Base-by-base conservation (phyloP, 805 yeast genomes). In the Kuraishia cidri region DNA sequence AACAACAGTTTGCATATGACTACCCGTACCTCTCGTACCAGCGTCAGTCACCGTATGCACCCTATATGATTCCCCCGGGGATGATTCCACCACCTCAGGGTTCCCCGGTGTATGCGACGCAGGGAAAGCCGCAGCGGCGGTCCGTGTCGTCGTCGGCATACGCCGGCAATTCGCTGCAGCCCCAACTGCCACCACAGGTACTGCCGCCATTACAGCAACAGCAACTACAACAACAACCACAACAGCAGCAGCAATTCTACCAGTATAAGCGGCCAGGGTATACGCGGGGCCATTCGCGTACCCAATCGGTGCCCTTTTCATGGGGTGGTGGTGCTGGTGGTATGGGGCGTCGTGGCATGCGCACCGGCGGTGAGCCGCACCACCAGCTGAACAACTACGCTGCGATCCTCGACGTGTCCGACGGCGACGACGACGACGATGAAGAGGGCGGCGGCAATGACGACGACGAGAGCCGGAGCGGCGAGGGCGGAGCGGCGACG, bases 381-480 rank as follows among this genome's bases (percentile, higher is more conserved):
- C 30, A 27, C 20, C 21, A 17, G 9, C 11, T 15, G 21, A 35
- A 35, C 24, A 37, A 37, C 16, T 37, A 37, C 18, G 28, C 38
- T 14, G 23, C 41, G 10, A 37, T 37, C 14, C 22, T 37, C 19
- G 36, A 37, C 24, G 38, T 19, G 6, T 11, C 16, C 17, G 27
- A 37, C 8, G 14, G 19, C 30, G 34, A 30, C 14, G 37, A 34
- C 26, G 31, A 24, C 18, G 15, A 14, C n/a, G 30, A 19, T 7
- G 31, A 23, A 3, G 32, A 29, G 14, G 30, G 37, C n/a, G 25
- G 38, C 8, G 52, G 45, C 32, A 54, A 48, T 21, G 37, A 26
- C 10, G 37, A 34, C 11, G 43, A 42, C 24, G 43, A 41, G 11
- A 42, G 40, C 30, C 33, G 46, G 6, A 40, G 48, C 4, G 46